Base-by-base conservation (phyloP, 768 basidiomycete genomes). In the Kwoniella bestiolae region DNA sequence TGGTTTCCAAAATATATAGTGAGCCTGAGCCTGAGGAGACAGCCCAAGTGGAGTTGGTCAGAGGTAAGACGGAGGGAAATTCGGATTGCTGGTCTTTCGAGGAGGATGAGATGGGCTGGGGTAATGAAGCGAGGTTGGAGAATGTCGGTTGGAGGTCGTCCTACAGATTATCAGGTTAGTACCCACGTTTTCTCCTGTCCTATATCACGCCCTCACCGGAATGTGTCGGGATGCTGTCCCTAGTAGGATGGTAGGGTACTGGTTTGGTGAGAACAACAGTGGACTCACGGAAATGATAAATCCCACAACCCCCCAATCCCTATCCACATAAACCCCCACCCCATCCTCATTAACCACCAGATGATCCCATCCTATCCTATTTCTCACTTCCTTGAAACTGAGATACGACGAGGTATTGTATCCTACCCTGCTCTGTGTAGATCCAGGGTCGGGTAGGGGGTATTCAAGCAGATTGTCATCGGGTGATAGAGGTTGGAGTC, bases 361-460 rank as follows among this genome's bases (percentile, higher is more conserved):
- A 63, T 76, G 74, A 63, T 79, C 72, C 74, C 72, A 79, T 56
- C 61, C 69, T 23, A 78, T 76, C 26, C 78, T 68, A 21, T 69
- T 60, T 26, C 71, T 44, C 7, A 68, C 67, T 49, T 79, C 76
- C 46, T 76, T 78, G 67, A 73, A 78, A 16, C 57, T 65, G 29
- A 71, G 60, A 26, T 62, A 65, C 14, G 47, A 53, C 14, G 35
- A 49, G 5, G 60, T 18, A 23, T 61, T 59, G 28, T 69, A 71
- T 44, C 65, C 67, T 25, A 74, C 60, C 21, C 72, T 55, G 58
- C 59, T 62, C 32, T 78, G 76, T 6, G 76, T 78, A 7, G 76
- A 70, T 25, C 75, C 75, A 3, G 16, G 16, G 0, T 60, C 70
- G 3, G 78, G 78, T 4, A 79, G 63, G 18, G 59, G 47, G 46